Evolutionary conservation across 1,284 basidiomycete species (phyloP).

Genomic region (Apiotrichum porosum): DNA sequence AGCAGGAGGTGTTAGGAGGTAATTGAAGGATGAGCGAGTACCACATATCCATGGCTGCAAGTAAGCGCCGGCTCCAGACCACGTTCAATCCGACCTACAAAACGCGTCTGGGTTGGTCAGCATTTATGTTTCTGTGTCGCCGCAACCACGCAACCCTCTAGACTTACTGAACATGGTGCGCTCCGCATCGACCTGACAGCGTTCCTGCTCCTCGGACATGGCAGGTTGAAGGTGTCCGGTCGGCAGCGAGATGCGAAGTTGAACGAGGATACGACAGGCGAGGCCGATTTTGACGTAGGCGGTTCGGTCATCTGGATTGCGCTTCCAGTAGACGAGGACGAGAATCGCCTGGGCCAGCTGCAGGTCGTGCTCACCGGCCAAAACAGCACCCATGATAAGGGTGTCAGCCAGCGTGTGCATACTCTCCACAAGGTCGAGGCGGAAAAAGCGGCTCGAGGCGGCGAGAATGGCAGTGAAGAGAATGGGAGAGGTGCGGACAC

Average conservation of each 20-base stretch:
- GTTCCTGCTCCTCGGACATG: neutral
- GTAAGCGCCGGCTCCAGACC: too few species aligned
- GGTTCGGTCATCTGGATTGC: slow-evolving; percentile 10
- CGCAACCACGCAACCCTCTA: too few species aligned
- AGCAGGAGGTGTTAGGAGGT: neutral
- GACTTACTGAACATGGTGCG: neutral
- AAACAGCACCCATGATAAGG: slow-evolving; percentile 15
- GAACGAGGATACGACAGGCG: slow-evolving; percentile 20
- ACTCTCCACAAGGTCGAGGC: slow-evolving; percentile 11
- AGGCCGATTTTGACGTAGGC: slow-evolving; percentile 22
- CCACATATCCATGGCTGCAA: neutral
- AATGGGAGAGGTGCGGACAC: slow-evolving; percentile 1
- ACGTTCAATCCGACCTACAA: too few species aligned
- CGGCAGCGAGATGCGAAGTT: slow-evolving; percentile 8
- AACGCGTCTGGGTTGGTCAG: too few species aligned
- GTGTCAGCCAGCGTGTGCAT: slow-evolving; percentile 12
- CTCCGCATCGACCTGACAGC: neutral
- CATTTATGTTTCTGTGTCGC: too few species aligned
- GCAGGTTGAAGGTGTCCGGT: too few species aligned
- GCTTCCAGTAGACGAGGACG: slow-evolving; percentile 15
- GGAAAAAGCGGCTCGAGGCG: slow-evolving; percentile 19
- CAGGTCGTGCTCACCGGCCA: slow-evolving; percentile 4
- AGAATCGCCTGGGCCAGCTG: slow-evolving; percentile 18
- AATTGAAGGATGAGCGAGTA: slow-evolving; percentile 1
- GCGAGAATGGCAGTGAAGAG: slow-evolving; percentile 26